Evolutionary conservation across 768 basidiomycete genomes (phyloP), one percentile per base, ranked within the genome.

Genomic region (Lyophyllum semitale): DNA sequence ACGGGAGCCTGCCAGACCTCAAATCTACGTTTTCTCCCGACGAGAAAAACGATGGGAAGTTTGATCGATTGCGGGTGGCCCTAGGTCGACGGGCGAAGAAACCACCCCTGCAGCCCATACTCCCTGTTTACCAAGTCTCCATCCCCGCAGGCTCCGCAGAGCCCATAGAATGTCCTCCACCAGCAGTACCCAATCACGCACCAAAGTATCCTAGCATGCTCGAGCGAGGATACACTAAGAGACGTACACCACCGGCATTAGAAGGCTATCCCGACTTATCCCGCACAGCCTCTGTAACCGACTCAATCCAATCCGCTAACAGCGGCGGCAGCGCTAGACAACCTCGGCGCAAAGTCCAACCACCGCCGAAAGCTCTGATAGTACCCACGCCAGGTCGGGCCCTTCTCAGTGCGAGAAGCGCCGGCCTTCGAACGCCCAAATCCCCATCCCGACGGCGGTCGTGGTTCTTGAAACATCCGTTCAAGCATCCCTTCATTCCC

Each of bases 401-500:
- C 12, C 60, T 66, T 26, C 38, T 63, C 30, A 62, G 67, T 22
- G 53, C 64, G 23, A 62, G 63, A 58, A 63, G 53, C 29, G 70
- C 56, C 8, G 55, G 43, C 0, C 12, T 54, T 33, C 53, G 67
- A 43, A 55, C 54, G 15, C 71, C 72, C 12, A 68, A 67, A 55
- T 74, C 73, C 41, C 68, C 73, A 25, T 68, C 70, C 20, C 65
- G 66, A 29, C 66, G 69, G 26, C 63, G 64, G 20, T 66, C 65
- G 30, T 67, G 67, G 63, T 62, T 71, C 51, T 63, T 65, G 5
- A 70, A 69, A 52, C 62, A 69, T 44, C 58, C 63, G 17, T 69
- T 70, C 55, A 70, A 70, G 42, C 66, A 75, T 59, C 75, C 75
- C 9, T 74, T 76, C 64, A 69, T 76, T 32, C 75, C 75, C 35